Base-by-base conservation (phyloP, 2,329 filamentous ascomycete genomes). In the Pyrenophora graminea region DNA sequence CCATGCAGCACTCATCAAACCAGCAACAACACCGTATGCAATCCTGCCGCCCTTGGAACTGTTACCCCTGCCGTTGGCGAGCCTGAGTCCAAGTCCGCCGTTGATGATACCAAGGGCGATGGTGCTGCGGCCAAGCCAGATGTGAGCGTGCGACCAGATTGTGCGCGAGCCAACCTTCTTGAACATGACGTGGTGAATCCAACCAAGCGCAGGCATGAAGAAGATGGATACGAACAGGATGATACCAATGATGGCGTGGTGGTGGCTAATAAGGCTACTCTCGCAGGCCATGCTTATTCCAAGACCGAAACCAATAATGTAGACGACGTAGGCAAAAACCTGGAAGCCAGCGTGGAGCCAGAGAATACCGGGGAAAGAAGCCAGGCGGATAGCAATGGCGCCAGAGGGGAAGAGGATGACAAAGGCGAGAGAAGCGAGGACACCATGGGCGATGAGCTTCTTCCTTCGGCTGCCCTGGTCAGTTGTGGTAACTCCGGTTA, bases 51-150 rank as follows among this genome's bases (percentile, higher is more conserved):
- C 42, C 17, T 33, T 58, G 0, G 63, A 65, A n/a, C 70, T 70
- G 18, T 75, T 70, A 15, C 37, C 59, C 1, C 60, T 61, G 17
- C 69, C 69, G 15, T 76, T 71, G 2, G 79, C 77, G 15, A 82
- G 68, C 50, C 71, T 67, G 32, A 84, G 75, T 0, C 82, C 82
- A 1, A 84, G 66, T 0, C 81, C 82, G n/a, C 80, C 82, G 59
- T 84, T 84, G 64, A 84, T 73, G 48, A 83, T 79, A 2, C 79
- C 82, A 1, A 84, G 68, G 0, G 76, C 70, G 9, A 85, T 76
- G 19, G 78, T 71, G 23, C 72, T 57, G 4, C 82, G 75, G 15
- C 82, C 82, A 21, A 82, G 61, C 82, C 82, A 85, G 41, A 83
- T 73, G 58, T 85, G 82, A 2, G 67, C 69, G 53, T 80, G 75